Conservation (phyloP, 805 yeast species). For the Saturnispora halmiae region DNA sequence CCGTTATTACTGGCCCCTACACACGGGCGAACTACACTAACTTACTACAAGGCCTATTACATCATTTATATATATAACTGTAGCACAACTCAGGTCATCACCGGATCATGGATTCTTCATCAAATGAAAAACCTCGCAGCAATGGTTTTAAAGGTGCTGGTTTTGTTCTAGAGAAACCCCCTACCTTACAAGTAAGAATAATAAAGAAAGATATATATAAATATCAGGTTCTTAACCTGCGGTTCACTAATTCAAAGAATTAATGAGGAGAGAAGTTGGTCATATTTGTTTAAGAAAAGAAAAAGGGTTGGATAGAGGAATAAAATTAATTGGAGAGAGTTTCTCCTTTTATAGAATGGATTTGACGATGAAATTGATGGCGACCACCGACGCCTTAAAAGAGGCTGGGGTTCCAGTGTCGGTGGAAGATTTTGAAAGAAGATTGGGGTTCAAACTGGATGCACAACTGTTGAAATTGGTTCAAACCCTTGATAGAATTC, state of each 20-base stretch:
- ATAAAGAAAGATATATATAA: background rate
- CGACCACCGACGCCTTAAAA: conserved; percentile 86
- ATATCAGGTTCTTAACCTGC: no score
- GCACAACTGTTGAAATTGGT: conserved; percentile 60
- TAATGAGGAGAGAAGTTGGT: no score
- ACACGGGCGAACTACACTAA: no score
- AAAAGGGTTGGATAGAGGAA: background rate
- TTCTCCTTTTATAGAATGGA: conserved; percentile 7
- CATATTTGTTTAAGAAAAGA: no score
- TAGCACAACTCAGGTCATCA: conserved; percentile 90
- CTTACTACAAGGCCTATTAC: no score
- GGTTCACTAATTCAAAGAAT: no score
- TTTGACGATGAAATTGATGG: conserved; percentile 68
- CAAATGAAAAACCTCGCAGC: conserved; percentile 84
- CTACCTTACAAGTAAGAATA: background rate
- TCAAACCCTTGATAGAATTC: conserved; percentile 67
- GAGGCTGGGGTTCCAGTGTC: conserved; percentile 53
- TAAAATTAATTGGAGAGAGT: background rate
- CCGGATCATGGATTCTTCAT: conserved; percentile 72
- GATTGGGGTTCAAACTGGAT: conserved; percentile 54
- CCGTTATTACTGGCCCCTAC: no score
- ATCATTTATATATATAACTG: conserved; percentile 26
- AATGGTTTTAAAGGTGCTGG: conserved; percentile 86
- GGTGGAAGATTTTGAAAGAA: conserved; percentile 54
- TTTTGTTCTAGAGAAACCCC: background rate